Evolutionary conservation across 2,329 filamentous ascomycete genomes (phyloP).

Genomic region (Colletotrichum lindemuthianum): DNA sequence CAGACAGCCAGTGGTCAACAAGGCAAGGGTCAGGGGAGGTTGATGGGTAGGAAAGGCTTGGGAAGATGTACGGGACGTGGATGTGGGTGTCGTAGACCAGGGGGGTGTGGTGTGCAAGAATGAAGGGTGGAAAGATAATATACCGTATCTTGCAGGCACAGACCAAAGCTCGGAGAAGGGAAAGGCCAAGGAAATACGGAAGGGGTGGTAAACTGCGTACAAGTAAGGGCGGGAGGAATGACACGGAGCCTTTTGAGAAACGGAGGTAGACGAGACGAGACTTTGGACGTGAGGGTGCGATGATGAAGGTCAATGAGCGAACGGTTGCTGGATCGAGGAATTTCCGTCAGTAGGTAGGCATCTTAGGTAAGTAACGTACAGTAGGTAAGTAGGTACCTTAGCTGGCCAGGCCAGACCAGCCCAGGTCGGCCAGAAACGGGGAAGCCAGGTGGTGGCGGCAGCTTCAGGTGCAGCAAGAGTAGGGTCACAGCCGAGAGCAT

Average conservation of each 20-base stretch:
- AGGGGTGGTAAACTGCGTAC: background rate
- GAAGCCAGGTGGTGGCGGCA: background rate
- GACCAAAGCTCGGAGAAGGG: too few relatives aligned
- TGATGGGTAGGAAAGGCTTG: conserved; percentile 1
- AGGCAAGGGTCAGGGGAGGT: conserved; percentile 25
- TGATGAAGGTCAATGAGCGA: background rate
- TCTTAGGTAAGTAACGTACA: background rate
- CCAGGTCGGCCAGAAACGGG: background rate
- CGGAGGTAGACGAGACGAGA: too few relatives aligned
- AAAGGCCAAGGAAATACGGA: background rate
- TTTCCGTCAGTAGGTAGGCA: conserved; percentile 5
- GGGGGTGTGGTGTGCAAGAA: background rate
- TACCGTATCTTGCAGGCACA: too few relatives aligned
- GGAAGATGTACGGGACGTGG: conserved; percentile 10
- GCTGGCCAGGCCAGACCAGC: background rate
- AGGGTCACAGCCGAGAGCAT: background rate
- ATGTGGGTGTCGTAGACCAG: conserved; percentile 1
- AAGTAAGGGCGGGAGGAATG: too few relatives aligned
- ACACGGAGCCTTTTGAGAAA: too few relatives aligned
- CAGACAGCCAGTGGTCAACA: conserved; percentile 25
- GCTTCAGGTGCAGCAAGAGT: background rate
- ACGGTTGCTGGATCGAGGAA: conserved; percentile 18
- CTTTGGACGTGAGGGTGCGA: too few relatives aligned
- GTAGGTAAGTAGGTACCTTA: background rate
- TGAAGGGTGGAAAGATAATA: too few relatives aligned